Evolutionary conservation across 352 stramenopile species (phyloP), one percentile per base, ranked within the genome.

Genomic region (Phytopythium aichiense): DNA sequence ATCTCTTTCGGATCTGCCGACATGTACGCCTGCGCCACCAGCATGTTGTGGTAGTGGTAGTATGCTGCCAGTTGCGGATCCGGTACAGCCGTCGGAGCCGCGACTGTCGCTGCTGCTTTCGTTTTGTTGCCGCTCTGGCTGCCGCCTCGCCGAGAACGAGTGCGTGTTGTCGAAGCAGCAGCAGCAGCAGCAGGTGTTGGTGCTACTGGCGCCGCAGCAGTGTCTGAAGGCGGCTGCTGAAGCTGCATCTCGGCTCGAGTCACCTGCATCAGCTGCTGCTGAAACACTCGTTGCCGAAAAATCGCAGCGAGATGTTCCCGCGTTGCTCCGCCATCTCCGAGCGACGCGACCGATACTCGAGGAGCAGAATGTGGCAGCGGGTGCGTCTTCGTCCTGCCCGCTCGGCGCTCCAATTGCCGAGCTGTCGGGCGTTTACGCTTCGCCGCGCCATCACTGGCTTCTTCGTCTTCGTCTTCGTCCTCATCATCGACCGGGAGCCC

Each of bases 31-130:
- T 81, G 68, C 11, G 71, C 69, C 46, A 91, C 57, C 67, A 89
- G 64, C 42, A 84, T 66, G 59, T 87, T 66, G 60, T 87, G 77
- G 49, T 87, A 83, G 58, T 88, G 85, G 55, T 86, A 86, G 49
- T 87, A 87, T 58, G 53, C 53, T 23, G 35, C 53, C 22, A 58
- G 22, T 12, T 58, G 53, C 22, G 53, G 33, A 4, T 58, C 53
- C 22, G 22, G 38, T 15, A 13, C 33, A 13, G n/a, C 23, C 0
- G n/a, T 35, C 4, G 35, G 31, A 85, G 79, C 45, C 85, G 79
- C 18, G 80, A 68, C 43, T 83, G 79, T 18, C 73, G 76, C 25
- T 88, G 79, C 28, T 87, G 76, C 23, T 69, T 67, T 38, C 48
- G 25, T 42, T 86, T 79, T 61, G 68, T 62, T 58, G 64, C 69